Base-by-base conservation (phyloP, 192 early-diverging fungal genomes). In the Coemansia sp. region DNA sequence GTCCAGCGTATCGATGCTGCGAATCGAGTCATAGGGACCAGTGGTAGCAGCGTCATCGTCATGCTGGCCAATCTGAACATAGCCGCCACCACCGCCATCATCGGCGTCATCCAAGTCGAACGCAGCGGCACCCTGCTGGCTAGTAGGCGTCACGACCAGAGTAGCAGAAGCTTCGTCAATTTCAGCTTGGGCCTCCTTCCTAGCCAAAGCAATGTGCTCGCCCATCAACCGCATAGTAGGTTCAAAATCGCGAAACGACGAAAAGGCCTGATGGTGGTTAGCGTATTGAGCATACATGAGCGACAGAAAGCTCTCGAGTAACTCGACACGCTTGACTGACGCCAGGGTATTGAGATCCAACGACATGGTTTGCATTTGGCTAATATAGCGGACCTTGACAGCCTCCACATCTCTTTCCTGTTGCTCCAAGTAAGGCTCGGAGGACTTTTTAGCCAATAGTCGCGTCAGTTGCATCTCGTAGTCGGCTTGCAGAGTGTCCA, bases 211-310 rank as follows among this genome's bases (percentile, higher is more conserved):
- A 21, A 69, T 41, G 11, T 62, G 51, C 49, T 65, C 62, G 39
- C 73, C 73, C 22, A 93, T 77, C 51, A 80, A 75, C 31, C 86
- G 82, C 88, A 93, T 90, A 22, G 82, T 74, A 3, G 89, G 91
- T 63, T 93, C 91, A 32, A 90, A 65, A 56, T 87, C 86, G 54
- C 86, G 84, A 19, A 93, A 51, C 40, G 83, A 81, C 38, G 90
- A 87, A 59, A 86, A 91, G 22, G 85, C 82, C 60, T 91, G 88
- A 53, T 93, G 91, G 63, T 85, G 84, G 63, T 88, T 89, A 22
- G 88, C 86, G 46, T 83, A 89, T 35, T 89, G 84, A 17, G 88
- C 88, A 65, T 90, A 93, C 79, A 91, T 87, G 29, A 88, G 84
- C 10, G 90, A 69, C 60, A 69, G 27, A 35, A 68, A 74, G 48